Evolutionary conservation across 2,329 filamentous ascomycete species (phyloP).

Genomic region (Neurospora crassa): DNA sequence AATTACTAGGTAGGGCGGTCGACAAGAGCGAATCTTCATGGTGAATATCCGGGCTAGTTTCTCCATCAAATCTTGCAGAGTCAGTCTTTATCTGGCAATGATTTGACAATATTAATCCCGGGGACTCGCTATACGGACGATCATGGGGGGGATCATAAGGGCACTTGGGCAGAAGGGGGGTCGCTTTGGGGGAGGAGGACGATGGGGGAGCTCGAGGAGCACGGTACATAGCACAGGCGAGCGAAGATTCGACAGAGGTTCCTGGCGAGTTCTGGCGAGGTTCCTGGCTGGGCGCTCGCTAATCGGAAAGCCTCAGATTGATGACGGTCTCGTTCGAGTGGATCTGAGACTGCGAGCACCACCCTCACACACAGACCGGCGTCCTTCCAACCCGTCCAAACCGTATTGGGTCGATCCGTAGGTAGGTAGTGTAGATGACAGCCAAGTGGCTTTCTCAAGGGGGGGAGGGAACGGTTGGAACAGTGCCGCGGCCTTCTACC

Average conservation of each 20-base stretch:
- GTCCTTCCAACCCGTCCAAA: background rate
- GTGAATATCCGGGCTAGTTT: background rate
- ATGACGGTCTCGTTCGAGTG: background rate
- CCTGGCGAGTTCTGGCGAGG: background rate
- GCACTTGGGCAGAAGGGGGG: background rate
- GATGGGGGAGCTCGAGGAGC: background rate
- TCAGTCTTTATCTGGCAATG: background rate
- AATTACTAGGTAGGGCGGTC: background rate
- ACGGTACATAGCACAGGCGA: background rate
- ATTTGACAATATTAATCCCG: background rate
- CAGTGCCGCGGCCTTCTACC: background rate
- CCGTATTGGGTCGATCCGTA: background rate
- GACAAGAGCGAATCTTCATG: background rate
- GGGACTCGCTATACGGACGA: background rate
- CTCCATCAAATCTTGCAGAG: background rate
- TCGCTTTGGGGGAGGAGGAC: background rate
- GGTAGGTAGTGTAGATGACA: background rate
- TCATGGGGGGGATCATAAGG: background rate
- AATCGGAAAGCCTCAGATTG: conserved; percentile 1
- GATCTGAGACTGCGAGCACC: background rate
- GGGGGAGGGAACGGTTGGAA: background rate
- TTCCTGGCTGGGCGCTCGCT: background rate
- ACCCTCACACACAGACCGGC: background rate
- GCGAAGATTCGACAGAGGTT: background rate
- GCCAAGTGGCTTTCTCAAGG: background rate